A percentile compares a stretch with the other conserved stretches of the same genome.
Conservation (phyloP, 2,329 filamentous ascomycete species). For the Stemphylium vesicarium region DNA sequence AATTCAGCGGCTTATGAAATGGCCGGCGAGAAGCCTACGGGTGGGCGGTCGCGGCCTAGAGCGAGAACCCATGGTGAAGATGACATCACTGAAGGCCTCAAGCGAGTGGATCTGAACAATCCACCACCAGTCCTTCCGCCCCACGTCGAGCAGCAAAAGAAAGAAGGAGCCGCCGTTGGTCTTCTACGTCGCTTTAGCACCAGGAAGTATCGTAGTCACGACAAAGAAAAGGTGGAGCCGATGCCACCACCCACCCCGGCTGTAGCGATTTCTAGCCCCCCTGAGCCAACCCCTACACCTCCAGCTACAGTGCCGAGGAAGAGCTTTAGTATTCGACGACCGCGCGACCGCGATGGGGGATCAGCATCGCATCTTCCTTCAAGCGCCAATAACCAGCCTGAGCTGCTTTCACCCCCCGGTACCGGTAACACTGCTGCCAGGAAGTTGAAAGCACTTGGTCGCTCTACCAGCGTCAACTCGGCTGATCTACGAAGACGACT, state of each 20-base stretch:
- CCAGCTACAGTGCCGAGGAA: slow-evolving; percentile 71
- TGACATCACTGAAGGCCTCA: slow-evolving; percentile 76
- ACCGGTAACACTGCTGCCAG: slow-evolving; percentile 63
- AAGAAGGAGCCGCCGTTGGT: slow-evolving; percentile 85
- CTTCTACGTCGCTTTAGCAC: slow-evolving; percentile 91
- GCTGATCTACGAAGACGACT: slow-evolving; percentile 77
- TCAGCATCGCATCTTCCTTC: slow-evolving; percentile 57
- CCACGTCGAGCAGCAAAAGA: slow-evolving; percentile 66
- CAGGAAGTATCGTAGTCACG: slow-evolving; percentile 71
- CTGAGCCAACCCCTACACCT: slow-evolving; percentile 64
- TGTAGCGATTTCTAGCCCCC: slow-evolving; percentile 79
- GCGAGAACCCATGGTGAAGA: slow-evolving; percentile 95
- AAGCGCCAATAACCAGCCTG: slow-evolving; percentile 71
- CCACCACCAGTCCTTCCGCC: slow-evolving; percentile 61
- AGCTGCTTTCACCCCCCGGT: slow-evolving; percentile 76
- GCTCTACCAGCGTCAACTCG: slow-evolving; percentile 91
- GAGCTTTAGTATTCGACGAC: slow-evolving; percentile 82
- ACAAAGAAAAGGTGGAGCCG: slow-evolving; percentile 59
- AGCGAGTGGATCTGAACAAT: slow-evolving; percentile 66
- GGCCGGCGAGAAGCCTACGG: slow-evolving; percentile 85
- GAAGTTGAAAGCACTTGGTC: slow-evolving; percentile 72
- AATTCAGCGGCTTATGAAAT: slow-evolving; percentile 86
- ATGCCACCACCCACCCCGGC: slow-evolving; percentile 75
- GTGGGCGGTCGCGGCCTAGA: slow-evolving; percentile 80
- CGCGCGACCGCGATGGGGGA: slow-evolving; percentile 61